Base-by-base conservation (phyloP, 768 basidiomycete species). In the Pilatotrama ljubarskyi region DNA sequence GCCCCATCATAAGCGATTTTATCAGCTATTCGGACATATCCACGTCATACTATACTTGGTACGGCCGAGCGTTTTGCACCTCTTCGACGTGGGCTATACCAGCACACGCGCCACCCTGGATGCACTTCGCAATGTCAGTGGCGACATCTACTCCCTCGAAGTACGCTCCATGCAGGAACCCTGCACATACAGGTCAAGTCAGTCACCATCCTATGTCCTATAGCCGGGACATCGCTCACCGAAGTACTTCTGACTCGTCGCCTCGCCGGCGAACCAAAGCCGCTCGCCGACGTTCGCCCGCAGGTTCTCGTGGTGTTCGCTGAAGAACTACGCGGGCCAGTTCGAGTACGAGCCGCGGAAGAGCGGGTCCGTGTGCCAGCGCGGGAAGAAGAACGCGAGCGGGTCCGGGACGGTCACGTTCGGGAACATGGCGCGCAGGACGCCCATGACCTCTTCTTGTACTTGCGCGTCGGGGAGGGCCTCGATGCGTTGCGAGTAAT, bases 201-300 rank as follows among this genome's bases (percentile, higher is more conserved):
- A 47, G 44, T 9, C 20, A 20, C 17, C 50, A 38, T 13, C 5
- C 29, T 13, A 37, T 29, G 24, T 48, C 24, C 35, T 17, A 38
- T 22, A 29, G 20, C 18, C 22, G 40, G 26, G 24, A 22, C 10
- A 22, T 13, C 22, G 49, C 80, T 38, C 46, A 84, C 86, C 86
- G 62, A 78, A 87, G 72, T 84, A 83, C 61, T 81, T 76, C 49
- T 76, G 69, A 55, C 80, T 85, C 11, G 81, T 86, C 8, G 80
- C 84, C 68, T 88, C 86, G 3, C 85, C 86, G 0, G 85, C 80
- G 62, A 87, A 88, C 78, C 82, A 87, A 17, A 88, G 74, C 9
- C 77, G 74, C 36, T 71, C 62, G 5, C 73, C 73, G 17, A 87
- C 74, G 20, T 82, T 84, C 5, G 83, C 82, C 56, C 81, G 77